Base-by-base conservation (phyloP, 2,329 filamentous ascomycete genomes). In the Botrytis cinerea region DNA sequence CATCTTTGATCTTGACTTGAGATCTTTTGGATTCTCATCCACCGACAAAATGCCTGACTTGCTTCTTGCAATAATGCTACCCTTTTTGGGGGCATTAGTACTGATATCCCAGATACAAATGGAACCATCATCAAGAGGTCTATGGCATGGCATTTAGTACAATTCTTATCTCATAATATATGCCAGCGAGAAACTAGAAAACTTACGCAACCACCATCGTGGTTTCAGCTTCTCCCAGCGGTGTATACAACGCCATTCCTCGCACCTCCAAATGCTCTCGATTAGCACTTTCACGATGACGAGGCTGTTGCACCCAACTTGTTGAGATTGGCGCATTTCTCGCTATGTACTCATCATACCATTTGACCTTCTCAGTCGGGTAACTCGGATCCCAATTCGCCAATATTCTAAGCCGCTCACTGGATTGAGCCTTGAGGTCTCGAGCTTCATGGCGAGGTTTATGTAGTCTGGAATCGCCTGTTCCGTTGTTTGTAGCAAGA, bases 261-360 rank as follows among this genome's bases (percentile, higher is more conserved):
- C 92, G 90, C 10, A 90, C 90, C 79, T 97, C 93, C 51, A 89
- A 83, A 43, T 84, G 81, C 73, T 88, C 84, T 64, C 82, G 84
- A 70, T 82, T 78, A 25, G 82, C 80, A 28, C 83, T 82, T 48
- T 85, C 82, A 71, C 79, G 80, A 57, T 85, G 80, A 16, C 82
- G 82, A 14, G 91, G 90, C 72, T 88, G 86, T 79, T 94, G 87
- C 60, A 97, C 85, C 95, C 95, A 98, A 78, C 88, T 91, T 71
- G 94, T 85, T 22, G 86, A 87, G n/a, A 94, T 86, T 0, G 91
- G 90, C 0, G 90, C 94, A 82, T 95, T 87, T 48, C 95, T 88
- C 71, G 95, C 93, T 75, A 97, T 91, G 80, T 94, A 97, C 82
- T 98, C 95, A 72, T 92, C 88, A 81, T 97, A 97, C 92, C 94